Evolutionary conservation across 176 grass and related monocot genomes (phyloP).

Genomic region (Poa annua): DNA sequence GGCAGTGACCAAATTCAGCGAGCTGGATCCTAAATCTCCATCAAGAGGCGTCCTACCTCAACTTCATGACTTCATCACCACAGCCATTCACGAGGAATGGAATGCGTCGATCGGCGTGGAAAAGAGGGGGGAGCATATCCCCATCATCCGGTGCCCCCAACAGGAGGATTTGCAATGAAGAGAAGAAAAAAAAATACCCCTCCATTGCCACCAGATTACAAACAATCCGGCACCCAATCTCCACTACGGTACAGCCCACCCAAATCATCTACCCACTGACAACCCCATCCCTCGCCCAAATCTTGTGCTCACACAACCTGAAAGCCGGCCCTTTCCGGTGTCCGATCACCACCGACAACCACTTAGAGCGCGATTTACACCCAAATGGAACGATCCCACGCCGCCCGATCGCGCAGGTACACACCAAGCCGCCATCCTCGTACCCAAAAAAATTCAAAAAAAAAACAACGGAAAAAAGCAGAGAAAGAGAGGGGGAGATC

Average conservation of each 20-base stretch:
- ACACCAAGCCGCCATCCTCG: background rate
- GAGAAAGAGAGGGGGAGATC: background rate
- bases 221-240: conserved; percentile 37
- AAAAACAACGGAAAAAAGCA: background rate
- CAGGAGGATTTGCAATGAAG: conserved; percentile 33
- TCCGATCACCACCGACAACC: background rate
- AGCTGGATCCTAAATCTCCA: conserved; percentile 40
- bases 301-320: background rate
- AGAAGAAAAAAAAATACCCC: background rate
- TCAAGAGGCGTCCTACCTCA: conserved; percentile 19
- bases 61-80: conserved; percentile 33
- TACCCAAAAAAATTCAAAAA: conserved; percentile 34
- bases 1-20: background rate
- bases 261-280: conserved; percentile 2
- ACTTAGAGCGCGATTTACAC: background rate
- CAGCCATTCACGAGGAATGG: conserved; percentile 51
- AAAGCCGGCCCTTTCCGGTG: background rate
- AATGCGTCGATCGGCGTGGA: conserved; percentile 33
- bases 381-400: background rate
- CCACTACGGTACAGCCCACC: background rate
- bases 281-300: conserved; percentile 23
- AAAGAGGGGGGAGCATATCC: conserved; percentile 41
- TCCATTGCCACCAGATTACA: conserved; percentile 43
- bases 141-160: conserved; percentile 47
- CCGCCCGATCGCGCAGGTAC: conserved; percentile 38